phyloP scores from a whole-genome alignment of 352 stramenopile species.

The Peronosclerospora sorghi region DNA sequence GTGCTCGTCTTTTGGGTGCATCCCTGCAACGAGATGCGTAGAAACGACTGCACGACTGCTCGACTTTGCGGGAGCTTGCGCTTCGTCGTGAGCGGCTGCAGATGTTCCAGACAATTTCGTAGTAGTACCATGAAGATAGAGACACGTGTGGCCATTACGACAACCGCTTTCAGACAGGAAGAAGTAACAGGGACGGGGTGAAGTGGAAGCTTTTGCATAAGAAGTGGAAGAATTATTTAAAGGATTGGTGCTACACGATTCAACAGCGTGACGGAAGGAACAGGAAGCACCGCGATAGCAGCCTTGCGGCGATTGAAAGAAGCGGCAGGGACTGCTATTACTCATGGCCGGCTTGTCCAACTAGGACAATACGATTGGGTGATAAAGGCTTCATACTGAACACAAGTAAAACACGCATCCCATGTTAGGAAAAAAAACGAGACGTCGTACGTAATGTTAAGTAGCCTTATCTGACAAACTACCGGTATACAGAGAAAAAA shows the following conservation, averaged over 20 bases:
- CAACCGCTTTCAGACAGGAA: conserved; percentile 41
- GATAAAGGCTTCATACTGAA: background rate
- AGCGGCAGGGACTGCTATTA: conserved; percentile 33
- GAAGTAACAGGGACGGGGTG: conserved; percentile 37
- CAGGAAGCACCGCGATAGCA: conserved; percentile 61
- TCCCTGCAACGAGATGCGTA: conserved; percentile 9
- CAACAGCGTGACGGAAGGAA: conserved; percentile 44
- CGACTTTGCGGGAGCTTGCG: conserved; percentile 6
- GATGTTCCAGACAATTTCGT: background rate
- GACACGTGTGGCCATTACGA: conserved; percentile 51
- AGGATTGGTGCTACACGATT: background rate
- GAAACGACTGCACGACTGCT: conserved; percentile 22
- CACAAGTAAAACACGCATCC: background rate
- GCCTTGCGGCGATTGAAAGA: conserved; percentile 59
- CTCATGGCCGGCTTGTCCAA: conserved; percentile 10
- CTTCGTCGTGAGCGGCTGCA: no score
- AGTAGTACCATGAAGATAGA: conserved; percentile 31
- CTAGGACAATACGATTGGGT: conserved; percentile 2
- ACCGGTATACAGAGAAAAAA: no score
- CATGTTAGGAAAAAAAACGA: no score
- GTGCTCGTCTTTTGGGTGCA: no score
- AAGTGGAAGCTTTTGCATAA: conserved; percentile 18
- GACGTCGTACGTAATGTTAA: no score
- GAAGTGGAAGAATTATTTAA: conserved; percentile 22
- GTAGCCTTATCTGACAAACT: no score